Base-by-base conservation (phyloP, 169 alveolate genomes). In the Cryptosporidium bovis region DNA sequence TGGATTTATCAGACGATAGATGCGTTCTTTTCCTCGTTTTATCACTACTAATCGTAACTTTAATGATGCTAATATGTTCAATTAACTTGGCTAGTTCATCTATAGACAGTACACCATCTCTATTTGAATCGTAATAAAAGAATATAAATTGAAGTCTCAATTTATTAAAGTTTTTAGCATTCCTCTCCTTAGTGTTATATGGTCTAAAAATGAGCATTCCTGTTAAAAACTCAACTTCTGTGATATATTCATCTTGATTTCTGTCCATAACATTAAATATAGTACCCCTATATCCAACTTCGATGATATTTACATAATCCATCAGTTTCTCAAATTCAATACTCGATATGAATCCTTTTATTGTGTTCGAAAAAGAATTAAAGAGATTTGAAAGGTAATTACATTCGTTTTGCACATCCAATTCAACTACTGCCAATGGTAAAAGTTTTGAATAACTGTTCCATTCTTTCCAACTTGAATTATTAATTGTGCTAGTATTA, bases 201-300 rank as follows among this genome's bases (percentile, higher is more conserved):
- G 83, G 83, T 53, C 83, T 51, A 55, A 69, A 69, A 18, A 69
- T 56, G 18, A 69, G 67, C 83, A 69, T 69, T 53, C 83, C 83
- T 29, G 83, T 20, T 31, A 69, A 62, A 36, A 69, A 69, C 31
- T 69, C 83, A 33, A 69, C 67, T 34, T 69, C 67, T 15, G 83
- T 69, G 29, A 69, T 53, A 60, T 69, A 69, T 16, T 69, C 67
- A 53, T 69, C 83, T 69, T 69, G 83, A 34, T 69, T 69, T 15
- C 83, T 51, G 33, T 69, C 83, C 83, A 69, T 69, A 3, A 69
- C 67, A 3, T 53, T 34, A 69, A 69, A 69, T n/a, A 69, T 33
- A 8, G 67, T 51, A n/a, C 83, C 83, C 29, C 83, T 69, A 31
- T 69, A 69, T 18, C 83, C 83, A 55, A 69, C 67, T 55, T 69